phyloP scores from a whole-genome alignment of 345 rosid genomes.

The Carallia pectinifolia region DNA sequence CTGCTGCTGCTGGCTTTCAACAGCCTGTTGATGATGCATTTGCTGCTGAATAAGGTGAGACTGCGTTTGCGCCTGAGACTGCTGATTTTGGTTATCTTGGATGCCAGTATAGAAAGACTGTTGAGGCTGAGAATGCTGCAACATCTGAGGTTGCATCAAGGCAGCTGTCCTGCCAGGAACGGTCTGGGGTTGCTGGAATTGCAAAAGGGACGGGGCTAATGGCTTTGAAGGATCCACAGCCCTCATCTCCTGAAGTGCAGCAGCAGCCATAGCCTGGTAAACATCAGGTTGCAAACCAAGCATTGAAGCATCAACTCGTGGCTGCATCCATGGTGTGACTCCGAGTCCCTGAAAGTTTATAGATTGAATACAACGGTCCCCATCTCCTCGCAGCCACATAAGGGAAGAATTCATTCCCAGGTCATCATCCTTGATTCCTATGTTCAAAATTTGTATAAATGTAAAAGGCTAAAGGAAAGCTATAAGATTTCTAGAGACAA shows the following conservation, averaged over 20 bases:
- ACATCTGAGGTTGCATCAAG: conserved; percentile 58
- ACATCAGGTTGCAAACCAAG: conserved; percentile 81
- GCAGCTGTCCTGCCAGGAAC: conserved; percentile 51
- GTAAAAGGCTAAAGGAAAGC: neutral
- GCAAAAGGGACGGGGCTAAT: conserved; percentile 48
- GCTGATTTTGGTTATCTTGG: conserved; percentile 57
- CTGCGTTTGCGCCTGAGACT: neutral
- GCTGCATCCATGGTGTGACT: conserved; percentile 86
- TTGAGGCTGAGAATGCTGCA: conserved; percentile 39
- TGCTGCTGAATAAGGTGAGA: no score
- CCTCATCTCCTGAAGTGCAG: conserved; percentile 87
- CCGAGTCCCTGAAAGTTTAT: conserved; percentile 76
- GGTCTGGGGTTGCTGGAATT: conserved; percentile 67
- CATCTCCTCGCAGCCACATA: conserved; percentile 75
- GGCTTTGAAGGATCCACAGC: conserved; percentile 65
- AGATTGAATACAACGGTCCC: conserved; percentile 62
- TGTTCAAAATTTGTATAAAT: neutral
- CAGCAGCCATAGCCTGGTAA: conserved; percentile 91
- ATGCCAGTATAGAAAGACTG: conserved; percentile 39
- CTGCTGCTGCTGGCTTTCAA: neutral
- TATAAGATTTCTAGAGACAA: neutral
- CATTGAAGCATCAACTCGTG: conserved; percentile 71
- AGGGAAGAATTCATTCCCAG: conserved; percentile 71
- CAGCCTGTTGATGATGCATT: neutral
- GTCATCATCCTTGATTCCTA: conserved; percentile 77